These are phyloP conservation scores for Hamamelis virginiana DNA, from an alignment of 164 flowering plant species.

Conservation along the genomic window DNA sequence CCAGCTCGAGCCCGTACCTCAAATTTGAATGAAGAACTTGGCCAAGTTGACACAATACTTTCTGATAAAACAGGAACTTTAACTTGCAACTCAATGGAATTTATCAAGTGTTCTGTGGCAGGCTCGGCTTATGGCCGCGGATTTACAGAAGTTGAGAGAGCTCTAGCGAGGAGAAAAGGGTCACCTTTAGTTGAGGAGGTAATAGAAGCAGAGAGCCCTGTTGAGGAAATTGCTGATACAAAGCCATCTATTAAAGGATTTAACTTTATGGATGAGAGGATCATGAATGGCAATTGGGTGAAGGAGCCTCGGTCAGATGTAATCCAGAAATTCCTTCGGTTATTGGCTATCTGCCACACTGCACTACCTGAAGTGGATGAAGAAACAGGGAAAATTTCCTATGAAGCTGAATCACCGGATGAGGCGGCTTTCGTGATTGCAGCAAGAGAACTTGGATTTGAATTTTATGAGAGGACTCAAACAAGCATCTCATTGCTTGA, in stretches of 20 bases:
- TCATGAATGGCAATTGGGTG: slow-evolving; percentile 70
- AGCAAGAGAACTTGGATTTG: slow-evolving; percentile 72
- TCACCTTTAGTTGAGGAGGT: slow-evolving; percentile 29
- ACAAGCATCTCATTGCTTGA: slow-evolving; percentile 47
- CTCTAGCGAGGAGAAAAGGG: slow-evolving; percentile 54
- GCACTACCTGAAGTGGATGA: slow-evolving; percentile 66
- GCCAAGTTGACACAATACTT: slow-evolving; percentile 82
- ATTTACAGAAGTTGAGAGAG: slow-evolving; percentile 71
- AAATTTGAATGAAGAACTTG: slow-evolving; percentile 87
- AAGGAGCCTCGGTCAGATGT: slow-evolving; percentile 54
- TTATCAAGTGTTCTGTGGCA: slow-evolving; percentile 75
- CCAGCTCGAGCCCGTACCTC: slow-evolving; percentile 86
- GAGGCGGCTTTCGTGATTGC: slow-evolving; percentile 80
- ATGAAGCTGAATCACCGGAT: slow-evolving; percentile 88
- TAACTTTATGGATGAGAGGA: slow-evolving; percentile 70
- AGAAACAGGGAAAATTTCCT: slow-evolving; percentile 44
- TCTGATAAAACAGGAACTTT: slow-evolving; percentile 91
- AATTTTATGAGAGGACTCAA: slow-evolving; percentile 62
- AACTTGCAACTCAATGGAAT: slow-evolving; percentile 91
- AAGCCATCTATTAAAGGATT: slow-evolving; percentile 59
- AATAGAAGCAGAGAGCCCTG: slow-evolving; percentile 15
- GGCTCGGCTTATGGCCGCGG: slow-evolving; percentile 76
- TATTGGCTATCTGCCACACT: slow-evolving; percentile 76
- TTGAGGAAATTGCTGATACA: slow-evolving; percentile 19
- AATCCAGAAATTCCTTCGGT: slow-evolving; percentile 55